These are phyloP conservation scores for Tetradesmus obliquus DNA, from an alignment of 139 green algal species.

Conservation along the genomic window DNA sequence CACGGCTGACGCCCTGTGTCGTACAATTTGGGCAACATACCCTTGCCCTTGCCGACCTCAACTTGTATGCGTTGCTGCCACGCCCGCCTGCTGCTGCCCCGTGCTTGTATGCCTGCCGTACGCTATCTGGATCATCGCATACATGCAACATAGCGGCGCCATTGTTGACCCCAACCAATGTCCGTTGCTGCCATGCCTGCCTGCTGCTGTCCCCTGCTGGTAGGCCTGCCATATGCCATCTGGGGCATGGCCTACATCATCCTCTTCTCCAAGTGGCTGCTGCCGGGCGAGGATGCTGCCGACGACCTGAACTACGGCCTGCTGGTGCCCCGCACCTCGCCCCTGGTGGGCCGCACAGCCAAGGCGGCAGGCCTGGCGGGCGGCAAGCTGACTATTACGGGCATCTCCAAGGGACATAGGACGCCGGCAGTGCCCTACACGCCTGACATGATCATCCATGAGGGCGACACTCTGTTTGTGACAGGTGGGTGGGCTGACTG, in stretches of 20 bases:
- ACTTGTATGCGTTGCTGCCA: too few relatives aligned
- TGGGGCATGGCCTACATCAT: constrained; percentile 44
- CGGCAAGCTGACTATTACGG: constrained; percentile 19
- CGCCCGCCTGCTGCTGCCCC: too few relatives aligned
- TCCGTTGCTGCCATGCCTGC: neutral
- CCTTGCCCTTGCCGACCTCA: too few relatives aligned
- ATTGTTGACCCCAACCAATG: too few relatives aligned
- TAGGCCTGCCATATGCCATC: neutral
- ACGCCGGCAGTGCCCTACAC: neutral
- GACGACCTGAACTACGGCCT: constrained; percentile 34
- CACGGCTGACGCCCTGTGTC: too few relatives aligned
- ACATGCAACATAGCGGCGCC: too few relatives aligned
- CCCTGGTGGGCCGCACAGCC: constrained; percentile 1
- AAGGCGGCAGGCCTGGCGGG: constrained; percentile 10
- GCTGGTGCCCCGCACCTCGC: neutral
- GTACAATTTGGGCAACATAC: too few relatives aligned
- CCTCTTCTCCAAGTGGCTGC: constrained; percentile 45
- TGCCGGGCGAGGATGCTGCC: constrained; percentile 36
- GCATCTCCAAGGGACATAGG: neutral
- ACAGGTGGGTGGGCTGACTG: constrained; percentile 38
- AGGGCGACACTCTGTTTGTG: constrained; percentile 62
- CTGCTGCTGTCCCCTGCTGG: neutral
- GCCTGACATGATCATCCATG: constrained; percentile 37
- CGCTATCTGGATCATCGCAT: too few relatives aligned
- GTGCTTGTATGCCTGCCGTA: too few relatives aligned